Percentiles rank a stretch among this genome's conserved stretches.
phyloP scores from a whole-genome alignment of 108 stramenopile species.

The Skeletonema menzelii region DNA sequence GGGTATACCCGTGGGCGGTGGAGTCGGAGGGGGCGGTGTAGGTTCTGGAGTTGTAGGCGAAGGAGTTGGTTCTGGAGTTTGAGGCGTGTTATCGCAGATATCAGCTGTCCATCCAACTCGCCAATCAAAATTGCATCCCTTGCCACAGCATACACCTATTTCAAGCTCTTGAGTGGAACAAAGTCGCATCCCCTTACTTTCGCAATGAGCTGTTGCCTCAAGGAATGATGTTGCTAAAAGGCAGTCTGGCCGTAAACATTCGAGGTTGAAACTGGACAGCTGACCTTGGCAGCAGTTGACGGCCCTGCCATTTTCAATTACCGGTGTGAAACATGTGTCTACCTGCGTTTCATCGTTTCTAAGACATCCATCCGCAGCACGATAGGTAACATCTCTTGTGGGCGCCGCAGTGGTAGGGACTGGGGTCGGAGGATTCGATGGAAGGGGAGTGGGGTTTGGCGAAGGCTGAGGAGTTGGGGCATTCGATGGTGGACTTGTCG shows the following conservation, averaged over 20 bases:
- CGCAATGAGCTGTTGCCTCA: neutral
- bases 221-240: neutral
- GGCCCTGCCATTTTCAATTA: neutral
- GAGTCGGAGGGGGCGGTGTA: neutral
- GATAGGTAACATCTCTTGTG: neutral
- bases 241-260: neutral
- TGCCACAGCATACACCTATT: neutral
- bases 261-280: neutral
- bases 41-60: neutral
- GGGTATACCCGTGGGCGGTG: neutral
- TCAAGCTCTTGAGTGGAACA: neutral
- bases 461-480: neutral
- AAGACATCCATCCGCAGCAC: neutral
- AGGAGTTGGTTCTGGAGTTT: neutral
- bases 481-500: neutral
- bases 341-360: neutral
- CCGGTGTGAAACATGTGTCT: neutral
- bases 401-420: neutral
- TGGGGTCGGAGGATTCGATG: neutral
- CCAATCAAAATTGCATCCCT: neutral
- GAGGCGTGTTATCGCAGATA: neutral
- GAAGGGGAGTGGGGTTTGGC: neutral
- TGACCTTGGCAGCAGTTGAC: neutral
- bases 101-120: neutral
- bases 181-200: neutral